Conservation (phyloP, 176 grass and related monocot species). For the Eragrostis curvula region DNA sequence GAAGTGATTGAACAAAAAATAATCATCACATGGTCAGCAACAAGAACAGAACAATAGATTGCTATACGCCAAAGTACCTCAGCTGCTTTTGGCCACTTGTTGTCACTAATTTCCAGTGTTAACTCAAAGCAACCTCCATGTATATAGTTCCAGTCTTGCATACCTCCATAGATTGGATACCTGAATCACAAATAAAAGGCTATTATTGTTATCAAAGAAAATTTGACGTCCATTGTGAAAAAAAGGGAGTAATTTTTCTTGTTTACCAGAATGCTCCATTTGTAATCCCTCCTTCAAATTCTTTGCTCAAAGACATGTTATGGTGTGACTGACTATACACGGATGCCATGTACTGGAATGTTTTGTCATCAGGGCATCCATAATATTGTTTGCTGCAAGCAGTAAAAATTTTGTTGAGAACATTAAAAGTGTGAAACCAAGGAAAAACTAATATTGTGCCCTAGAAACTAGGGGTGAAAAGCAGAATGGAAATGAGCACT, state of each 20-base stretch:
- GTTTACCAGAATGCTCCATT: constrained; percentile 89
- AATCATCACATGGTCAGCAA: constrained; percentile 18
- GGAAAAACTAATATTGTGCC: constrained; percentile 18
- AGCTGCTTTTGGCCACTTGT: constrained; percentile 88
- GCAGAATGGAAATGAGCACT: neutral
- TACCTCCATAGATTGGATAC: constrained; percentile 99
- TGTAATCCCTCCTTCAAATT: constrained; percentile 92
- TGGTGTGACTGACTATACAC: constrained; percentile 90
- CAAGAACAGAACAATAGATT: constrained; percentile 5
- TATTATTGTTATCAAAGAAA: constrained; percentile 8
- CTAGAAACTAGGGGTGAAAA: neutral
- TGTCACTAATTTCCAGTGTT: constrained; percentile 94
- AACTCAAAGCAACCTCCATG: constrained; percentile 94
- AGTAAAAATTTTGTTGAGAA: constrained; percentile 41
- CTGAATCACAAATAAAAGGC: constrained; percentile 51
- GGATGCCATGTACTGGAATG: constrained; percentile 82
- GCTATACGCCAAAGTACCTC: constrained; percentile 62
- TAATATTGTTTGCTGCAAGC: constrained; percentile 82
- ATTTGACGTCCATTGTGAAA: neutral
- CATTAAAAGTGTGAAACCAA: constrained; percentile 32
- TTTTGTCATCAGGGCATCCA: constrained; percentile 87
- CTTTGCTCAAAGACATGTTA: constrained; percentile 96
- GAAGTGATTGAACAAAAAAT: constrained; percentile 36
- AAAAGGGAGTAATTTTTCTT: neutral
- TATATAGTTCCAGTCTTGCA: constrained; percentile 99